Evolutionary conservation across 2,329 filamentous ascomycete species (phyloP).

Genomic region (Penicillium paneum): DNA sequence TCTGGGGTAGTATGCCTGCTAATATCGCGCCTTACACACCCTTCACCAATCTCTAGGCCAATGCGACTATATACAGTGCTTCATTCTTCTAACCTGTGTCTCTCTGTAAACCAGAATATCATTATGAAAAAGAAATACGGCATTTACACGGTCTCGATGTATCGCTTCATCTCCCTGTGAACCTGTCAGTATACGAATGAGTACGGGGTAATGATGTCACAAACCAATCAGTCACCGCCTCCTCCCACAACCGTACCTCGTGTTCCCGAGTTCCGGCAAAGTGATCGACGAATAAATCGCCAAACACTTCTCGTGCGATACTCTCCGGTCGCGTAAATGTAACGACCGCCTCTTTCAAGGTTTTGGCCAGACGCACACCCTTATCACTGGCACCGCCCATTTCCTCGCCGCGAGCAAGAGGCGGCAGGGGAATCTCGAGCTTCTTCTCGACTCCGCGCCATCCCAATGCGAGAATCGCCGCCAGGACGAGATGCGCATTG

Average conservation of each 20-base stretch:
- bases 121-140: not conserved
- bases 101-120: not conserved
- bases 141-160: constrained; percentile 68
- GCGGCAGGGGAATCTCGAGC: constrained; percentile 74
- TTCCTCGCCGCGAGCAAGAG: constrained; percentile 79
- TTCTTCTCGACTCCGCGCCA: constrained; percentile 93
- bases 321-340: constrained; percentile 75
- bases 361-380: constrained; percentile 78
- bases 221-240: constrained; percentile 95
- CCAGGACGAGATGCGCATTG: constrained; percentile 82
- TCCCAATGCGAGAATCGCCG: constrained; percentile 80
- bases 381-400: constrained; percentile 69
- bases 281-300: constrained; percentile 93
- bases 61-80: constrained; percentile 6
- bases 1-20: not conserved
- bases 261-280: constrained; percentile 90
- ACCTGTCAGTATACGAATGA: constrained; percentile 9
- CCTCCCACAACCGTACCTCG: constrained; percentile 86
- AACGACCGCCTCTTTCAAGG: constrained; percentile 75
- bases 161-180: constrained; percentile 69
- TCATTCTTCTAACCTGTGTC: too few species aligned
- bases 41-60: not conserved
- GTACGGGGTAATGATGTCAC: constrained; percentile 37
- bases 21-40: not conserved
- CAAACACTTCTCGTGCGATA: constrained; percentile 88